These are phyloP conservation scores for Neolentinus lepideus DNA, from an alignment of 1,284 basidiomycete genomes.

Conservation along the genomic window DNA sequence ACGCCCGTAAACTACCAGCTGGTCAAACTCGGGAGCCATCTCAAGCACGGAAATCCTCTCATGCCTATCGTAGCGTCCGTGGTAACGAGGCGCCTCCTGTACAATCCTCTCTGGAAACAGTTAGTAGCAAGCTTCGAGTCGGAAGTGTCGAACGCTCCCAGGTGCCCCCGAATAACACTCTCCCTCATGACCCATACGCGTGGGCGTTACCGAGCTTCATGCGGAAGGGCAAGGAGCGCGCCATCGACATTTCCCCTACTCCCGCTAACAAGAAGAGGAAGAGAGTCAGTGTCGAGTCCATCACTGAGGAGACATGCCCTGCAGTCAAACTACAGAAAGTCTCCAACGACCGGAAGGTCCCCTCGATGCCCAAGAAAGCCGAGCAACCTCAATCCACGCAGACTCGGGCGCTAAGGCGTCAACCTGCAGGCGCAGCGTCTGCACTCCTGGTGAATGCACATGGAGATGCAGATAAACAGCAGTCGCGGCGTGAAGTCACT, in stretches of 20 bases:
- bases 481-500: no score
- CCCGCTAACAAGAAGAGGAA: not conserved
- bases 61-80: not conserved
- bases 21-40: not conserved
- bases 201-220: conserved; percentile 17
- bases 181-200: conserved; percentile 6
- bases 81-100: not conserved
- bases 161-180: not conserved
- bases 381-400: not conserved
- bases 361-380: not conserved
- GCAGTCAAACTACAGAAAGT: not conserved
- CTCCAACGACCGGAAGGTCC: not conserved
- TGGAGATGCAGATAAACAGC: not conserved
- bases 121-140: not conserved
- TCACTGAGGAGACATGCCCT: not conserved
- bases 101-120: not conserved
- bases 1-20: not conserved
- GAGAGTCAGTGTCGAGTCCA: not conserved
- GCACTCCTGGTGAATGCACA: not conserved
- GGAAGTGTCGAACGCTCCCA: not conserved
- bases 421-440: not conserved
- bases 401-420: not conserved
- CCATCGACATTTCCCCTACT: not conserved
- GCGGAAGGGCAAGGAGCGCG: conserved; percentile 3
- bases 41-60: no score